Base-by-base conservation (phyloP, 805 yeast genomes). In the Monosporozyma solicola region DNA sequence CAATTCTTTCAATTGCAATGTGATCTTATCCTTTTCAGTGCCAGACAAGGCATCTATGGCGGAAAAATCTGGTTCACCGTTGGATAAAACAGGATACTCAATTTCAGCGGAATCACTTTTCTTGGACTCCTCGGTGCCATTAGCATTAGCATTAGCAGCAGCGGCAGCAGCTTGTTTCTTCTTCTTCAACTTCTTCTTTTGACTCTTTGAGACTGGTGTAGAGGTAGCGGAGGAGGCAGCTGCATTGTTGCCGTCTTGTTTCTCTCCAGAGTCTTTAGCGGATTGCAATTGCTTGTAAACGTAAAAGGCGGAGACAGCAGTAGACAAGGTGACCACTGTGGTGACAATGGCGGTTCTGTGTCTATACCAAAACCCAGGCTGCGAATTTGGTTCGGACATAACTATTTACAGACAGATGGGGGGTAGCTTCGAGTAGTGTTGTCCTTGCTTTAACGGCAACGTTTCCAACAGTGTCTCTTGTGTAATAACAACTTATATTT, bases 151-250 rank as follows among this genome's bases (percentile, higher is more conserved):
- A 4, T 15, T 35, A n/a, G 46, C 25, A 83, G 77, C 67, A 85
- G 88, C 62, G 77, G 79, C 73, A 87, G 92, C 69, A 70, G 82
- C 83, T 64, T 87, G 74, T 75, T 92, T 96, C 49, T 96, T 97
- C 60, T 91, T 76, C 65, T 71, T 62, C 67, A 71, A 72, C 76
- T 78, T 87, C 48, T 80, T 82, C 83, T 65, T 87, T 74, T 75
- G 92, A 96, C 49, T 96, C 97, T 61, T 91, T 5, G 55, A 50
- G 16, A 64, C 57, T 27, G 50, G 15, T 22, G 52, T 20, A 16
- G 48, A 1, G 16, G 37, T 15, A 20, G 46, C 11, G 20, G 20
- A 20, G 20, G 20, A 20, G 20, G 20, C 20, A 20, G 20, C 20
- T 20, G 20, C 20, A 20, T 32, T 13, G 11, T 2, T 9, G 15